phyloP scores from a whole-genome alignment of 345 rosid species.

The Melaleuca quinquenervia region DNA sequence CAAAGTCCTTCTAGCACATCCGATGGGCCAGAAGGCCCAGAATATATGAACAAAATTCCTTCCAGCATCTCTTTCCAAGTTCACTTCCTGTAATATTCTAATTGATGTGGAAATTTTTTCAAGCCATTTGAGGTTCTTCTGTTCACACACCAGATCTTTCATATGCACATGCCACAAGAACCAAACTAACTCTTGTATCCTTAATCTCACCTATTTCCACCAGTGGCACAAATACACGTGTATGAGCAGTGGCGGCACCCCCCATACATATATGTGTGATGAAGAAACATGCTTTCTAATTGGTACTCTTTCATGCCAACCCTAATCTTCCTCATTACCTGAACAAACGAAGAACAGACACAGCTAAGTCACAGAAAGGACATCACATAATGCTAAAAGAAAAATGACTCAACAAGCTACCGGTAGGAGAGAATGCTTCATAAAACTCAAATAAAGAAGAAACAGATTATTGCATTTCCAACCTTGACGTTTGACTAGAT shows the following conservation, averaged over 20 bases:
- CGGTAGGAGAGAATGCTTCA: neutral
- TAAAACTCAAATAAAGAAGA: neutral
- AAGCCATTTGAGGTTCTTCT: neutral
- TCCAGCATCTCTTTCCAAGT: neutral
- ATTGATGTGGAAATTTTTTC: neutral
- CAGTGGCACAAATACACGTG: constrained; percentile 94
- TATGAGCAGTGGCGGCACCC: constrained; percentile 95
- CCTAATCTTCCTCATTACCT: constrained; percentile 75
- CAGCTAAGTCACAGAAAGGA: neutral
- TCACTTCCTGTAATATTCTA: neutral
- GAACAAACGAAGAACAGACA: neutral
- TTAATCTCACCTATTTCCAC: constrained; percentile 62
- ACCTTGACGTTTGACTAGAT: neutral
- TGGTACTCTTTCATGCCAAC: constrained; percentile 83
- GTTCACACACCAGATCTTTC: neutral
- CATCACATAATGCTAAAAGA: neutral
- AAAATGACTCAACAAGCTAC: neutral
- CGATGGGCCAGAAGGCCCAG: neutral
- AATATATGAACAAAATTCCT: neutral
- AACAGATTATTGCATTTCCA: neutral
- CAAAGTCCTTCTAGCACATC: neutral
- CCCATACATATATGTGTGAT: constrained; percentile 88
- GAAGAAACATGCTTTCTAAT: constrained; percentile 89
- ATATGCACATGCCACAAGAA: neutral
- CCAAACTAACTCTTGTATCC: neutral